Evolutionary conservation across 2,329 filamentous ascomycete species (phyloP).

Genomic region (Nemania sp.): DNA sequence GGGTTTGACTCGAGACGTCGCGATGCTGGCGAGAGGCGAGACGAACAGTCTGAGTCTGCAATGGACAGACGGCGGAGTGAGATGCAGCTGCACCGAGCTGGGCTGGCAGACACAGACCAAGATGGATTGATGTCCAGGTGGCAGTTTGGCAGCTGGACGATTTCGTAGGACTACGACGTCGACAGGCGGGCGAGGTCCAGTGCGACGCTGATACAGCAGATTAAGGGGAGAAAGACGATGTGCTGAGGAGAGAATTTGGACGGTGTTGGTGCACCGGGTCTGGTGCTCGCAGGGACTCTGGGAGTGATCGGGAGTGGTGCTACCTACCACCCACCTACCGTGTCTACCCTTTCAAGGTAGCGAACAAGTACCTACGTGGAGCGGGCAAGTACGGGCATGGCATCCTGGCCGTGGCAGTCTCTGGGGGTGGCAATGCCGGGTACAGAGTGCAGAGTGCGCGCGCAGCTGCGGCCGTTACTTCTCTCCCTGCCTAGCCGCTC

Average conservation of each 20-base stretch:
- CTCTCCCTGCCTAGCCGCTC: neutral
- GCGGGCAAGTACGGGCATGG: too few species aligned
- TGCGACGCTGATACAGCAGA: slow-evolving; percentile 26
- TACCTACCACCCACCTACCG: too few species aligned
- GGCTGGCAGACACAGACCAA: neutral
- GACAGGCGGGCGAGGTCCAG: slow-evolving; percentile 14
- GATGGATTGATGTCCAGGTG: slow-evolving; percentile 11
- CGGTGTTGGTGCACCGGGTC: neutral
- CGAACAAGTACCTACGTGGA: too few species aligned
- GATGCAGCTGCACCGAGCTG: slow-evolving; percentile 8
- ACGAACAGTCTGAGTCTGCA: slow-evolving; percentile 19
- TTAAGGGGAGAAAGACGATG: slow-evolving; percentile 13
- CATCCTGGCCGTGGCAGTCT: neutral
- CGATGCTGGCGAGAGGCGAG: slow-evolving; percentile 10
- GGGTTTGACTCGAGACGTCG: slow-evolving; percentile 15
- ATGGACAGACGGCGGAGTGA: too few species aligned
- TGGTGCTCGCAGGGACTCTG: neutral
- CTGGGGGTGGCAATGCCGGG: neutral
- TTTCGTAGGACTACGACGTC: slow-evolving; percentile 16
- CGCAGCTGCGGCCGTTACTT: neutral
- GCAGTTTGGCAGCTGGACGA: slow-evolving; percentile 9
- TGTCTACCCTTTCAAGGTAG: too few species aligned
- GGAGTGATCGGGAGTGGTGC: neutral
- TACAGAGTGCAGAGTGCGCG: neutral
- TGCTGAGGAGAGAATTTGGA: slow-evolving; percentile 9